Base-by-base conservation (phyloP, 805 yeast genomes). In the Barnettozyma pratensis region DNA sequence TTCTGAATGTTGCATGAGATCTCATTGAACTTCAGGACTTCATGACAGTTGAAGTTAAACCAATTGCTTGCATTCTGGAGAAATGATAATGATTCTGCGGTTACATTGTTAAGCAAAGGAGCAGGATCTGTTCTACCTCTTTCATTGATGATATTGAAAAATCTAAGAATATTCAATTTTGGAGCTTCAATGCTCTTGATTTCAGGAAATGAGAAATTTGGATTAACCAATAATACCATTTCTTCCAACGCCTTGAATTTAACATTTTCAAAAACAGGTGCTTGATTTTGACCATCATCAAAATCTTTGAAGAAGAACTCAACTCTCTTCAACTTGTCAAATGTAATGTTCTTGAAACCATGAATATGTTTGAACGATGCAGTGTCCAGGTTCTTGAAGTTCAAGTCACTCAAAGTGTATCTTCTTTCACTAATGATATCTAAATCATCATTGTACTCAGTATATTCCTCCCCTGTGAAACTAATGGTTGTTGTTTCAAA, bases 331-430 rank as follows among this genome's bases (percentile, higher is more conserved):
- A 43, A n/a, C 19, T 29, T 28, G 10, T 37, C 41, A 27, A 43
- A 37, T 14, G 10, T 43, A 7, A 37, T 12, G 36, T 43, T 43
- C 19, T 11, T 37, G 30, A 43, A 6, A 12, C 6, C 7, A 29
- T 29, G 11, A 26, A 43, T 35, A 12, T 43, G 46, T 38, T 43
- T 43, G n/a, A 43, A 37, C 12, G 37, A 30, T 9, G 40, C 46
- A 37, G 9, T 25, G 11, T 28, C 29, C 10, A 43, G 35, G 7
- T 43, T 36, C 35, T 27, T 36, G 40, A 43, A 43, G 27, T 43
- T 25, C 14, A 43, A 7, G 25, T 29, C 34, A 8, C 27, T 32
- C 19, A 43, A n/a, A 6, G 41, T 26, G n/a, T 43, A 43, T 3
- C 19, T 14, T n/a, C 29, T 8, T 14, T 36, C 27, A 14, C 35